Percentiles rank a stretch among this genome's conserved stretches.
These are phyloP conservation scores for Erodium texanum DNA, from an alignment of 441 rosid genomes.

Conservation along the genomic window DNA sequence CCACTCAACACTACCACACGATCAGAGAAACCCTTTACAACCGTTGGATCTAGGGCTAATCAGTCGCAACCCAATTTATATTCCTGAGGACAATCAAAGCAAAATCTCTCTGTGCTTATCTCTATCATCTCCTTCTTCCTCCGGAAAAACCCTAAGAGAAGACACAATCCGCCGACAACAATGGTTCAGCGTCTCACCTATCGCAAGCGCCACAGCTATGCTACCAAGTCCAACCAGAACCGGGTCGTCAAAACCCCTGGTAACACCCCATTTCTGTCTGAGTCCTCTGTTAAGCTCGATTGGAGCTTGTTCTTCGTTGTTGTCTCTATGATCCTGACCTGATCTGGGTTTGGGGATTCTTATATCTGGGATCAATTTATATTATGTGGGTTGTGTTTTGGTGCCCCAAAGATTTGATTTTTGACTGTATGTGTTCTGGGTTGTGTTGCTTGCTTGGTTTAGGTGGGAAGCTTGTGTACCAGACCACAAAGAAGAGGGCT, in stretches of 20 bases:
- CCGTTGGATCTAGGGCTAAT: background rate
- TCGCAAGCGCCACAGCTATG: conserved; percentile 73
- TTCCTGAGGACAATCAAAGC: background rate
- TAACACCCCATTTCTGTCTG: conserved; percentile 6
- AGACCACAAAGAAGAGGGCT: conserved; percentile 79
- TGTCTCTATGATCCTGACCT: background rate
- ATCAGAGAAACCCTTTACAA: background rate
- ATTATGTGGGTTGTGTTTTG: background rate
- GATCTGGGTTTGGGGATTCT: background rate
- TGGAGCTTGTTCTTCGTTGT: background rate
- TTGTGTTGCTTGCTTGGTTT: background rate
- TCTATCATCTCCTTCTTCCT: background rate
- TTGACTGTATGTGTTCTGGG: background rate
- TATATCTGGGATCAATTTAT: too few species aligned
- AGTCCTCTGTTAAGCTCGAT: background rate
- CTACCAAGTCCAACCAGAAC: conserved; percentile 28
- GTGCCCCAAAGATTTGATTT: background rate
- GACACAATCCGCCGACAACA: background rate
- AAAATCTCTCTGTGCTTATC: too few species aligned
- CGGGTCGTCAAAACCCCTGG: conserved; percentile 82
- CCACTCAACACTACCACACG: too few species aligned
- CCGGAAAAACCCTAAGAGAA: background rate
- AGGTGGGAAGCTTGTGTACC: conserved; percentile 81
- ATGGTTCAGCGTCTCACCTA: conserved; percentile 90
- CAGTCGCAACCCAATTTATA: background rate